Evolutionary conservation across 225 moss, liverwort and hornwort species (phyloP).

Genomic region (Pseudoscleropodium purum): DNA sequence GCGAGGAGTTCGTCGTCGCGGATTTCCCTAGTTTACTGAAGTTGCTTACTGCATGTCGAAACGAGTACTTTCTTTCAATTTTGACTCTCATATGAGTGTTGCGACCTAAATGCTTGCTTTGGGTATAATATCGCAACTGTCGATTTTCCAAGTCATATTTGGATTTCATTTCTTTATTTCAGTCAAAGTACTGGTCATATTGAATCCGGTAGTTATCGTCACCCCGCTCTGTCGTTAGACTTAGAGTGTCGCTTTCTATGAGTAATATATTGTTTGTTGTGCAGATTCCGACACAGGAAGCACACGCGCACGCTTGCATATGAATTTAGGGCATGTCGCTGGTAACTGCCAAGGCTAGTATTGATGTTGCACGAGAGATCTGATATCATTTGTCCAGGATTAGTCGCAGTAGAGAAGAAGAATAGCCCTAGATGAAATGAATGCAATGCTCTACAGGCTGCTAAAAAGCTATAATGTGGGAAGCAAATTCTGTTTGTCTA

Average conservation of each 20-base stretch:
- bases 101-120: neutral
- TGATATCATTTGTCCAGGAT: constrained; percentile 9
- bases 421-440: constrained; percentile 32
- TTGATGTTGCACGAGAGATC: constrained; percentile 16
- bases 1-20: neutral
- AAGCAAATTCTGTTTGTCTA: constrained; percentile 43
- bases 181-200: neutral
- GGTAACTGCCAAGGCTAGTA: neutral
- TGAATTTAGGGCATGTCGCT: constrained; percentile 1
- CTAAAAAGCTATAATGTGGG: constrained; percentile 29
- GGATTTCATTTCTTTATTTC: neutral
- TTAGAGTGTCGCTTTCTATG: neutral
- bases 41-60: neutral
- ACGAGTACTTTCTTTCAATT: neutral
- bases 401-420: neutral
- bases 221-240: neutral
- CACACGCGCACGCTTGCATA: neutral
- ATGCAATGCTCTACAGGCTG: constrained; percentile 43
- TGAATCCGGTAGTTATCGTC: neutral
- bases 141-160: neutral
- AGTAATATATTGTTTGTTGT: constrained; percentile 5
- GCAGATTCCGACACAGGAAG: constrained; percentile 16
- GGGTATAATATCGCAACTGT: neutral
- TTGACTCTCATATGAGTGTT: neutral
- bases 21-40: neutral